phyloP scores from a whole-genome alignment of 1,284 basidiomycete genomes.

The Ganoderma lingzhi region DNA sequence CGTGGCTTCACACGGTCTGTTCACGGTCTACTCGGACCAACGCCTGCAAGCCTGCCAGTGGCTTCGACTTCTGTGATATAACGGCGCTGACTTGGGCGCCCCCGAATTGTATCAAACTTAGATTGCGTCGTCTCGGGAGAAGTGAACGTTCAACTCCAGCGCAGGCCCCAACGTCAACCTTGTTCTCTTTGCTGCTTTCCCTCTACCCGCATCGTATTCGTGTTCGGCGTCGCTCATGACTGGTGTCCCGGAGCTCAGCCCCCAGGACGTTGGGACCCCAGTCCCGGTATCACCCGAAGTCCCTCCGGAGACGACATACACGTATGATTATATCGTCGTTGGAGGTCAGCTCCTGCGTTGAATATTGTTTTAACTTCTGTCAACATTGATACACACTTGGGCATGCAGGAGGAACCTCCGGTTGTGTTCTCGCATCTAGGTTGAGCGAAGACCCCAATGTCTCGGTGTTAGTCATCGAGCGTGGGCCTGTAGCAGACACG shows the following conservation, averaged over 20 bases:
- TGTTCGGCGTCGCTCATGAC: neutral
- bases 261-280: neutral
- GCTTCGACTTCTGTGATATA: neutral
- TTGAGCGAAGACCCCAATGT: slow-evolving; percentile 39
- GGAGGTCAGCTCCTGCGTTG: slow-evolving; percentile 24
- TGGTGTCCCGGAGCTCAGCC: neutral
- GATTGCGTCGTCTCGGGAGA: neutral
- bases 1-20: neutral
- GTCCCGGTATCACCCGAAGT: neutral
- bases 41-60: neutral
- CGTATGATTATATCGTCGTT: slow-evolving; percentile 36
- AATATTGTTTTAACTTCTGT: neutral
- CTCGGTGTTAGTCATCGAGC: slow-evolving; percentile 45
- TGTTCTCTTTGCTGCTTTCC: neutral
- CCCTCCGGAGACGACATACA: neutral
- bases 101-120: neutral
- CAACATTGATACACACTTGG: neutral
- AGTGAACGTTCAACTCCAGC: neutral
- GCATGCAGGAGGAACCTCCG: slow-evolving; percentile 43
- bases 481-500: slow-evolving; percentile 42
- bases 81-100: neutral
- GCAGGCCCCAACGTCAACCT: neutral
- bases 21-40: neutral
- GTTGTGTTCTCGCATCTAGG: slow-evolving; percentile 46
- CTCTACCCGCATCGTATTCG: neutral